Base-by-base conservation (phyloP, 441 rosid genomes). In the Arabidopsis lyrata region DNA sequence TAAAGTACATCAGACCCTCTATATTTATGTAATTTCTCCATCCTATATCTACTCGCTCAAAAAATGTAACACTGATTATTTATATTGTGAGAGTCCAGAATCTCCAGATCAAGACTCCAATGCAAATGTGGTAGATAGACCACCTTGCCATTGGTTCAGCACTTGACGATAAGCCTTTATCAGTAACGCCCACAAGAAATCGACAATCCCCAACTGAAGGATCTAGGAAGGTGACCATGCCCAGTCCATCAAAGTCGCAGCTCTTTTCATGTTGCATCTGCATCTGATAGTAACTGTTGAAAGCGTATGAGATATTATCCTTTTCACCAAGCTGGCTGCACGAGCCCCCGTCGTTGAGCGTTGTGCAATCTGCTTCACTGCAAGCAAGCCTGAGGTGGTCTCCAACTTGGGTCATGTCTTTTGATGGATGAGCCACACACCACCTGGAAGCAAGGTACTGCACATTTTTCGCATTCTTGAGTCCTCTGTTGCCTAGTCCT, bases 241-340 rank as follows among this genome's bases (percentile, higher is more conserved):
- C 98, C 50, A 86, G 88, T 62, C 97, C 98, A 57, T 88, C 98
- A 24, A 91, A 91, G 66, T 87, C 86, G 36, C 93, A 90, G 84
- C 95, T 90, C 78, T 66, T 81, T 32, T 83, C 89, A 9, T 87
- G 80, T 78, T 95, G 99, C 92, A 84, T 83, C 75, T 82, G 94
- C 76, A 86, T 60, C 84, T 95, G 99, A 79, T 95, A 95, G 82
- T 88, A 95, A 75, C 99, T 90, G 75, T 95, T 95, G 85, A 95
- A 95, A 64, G 92, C 97, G 73, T 89, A 95, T 2, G 97, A 95
- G 76, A 90, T 80, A 47, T 92, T 95, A 15, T 88, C 99, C 75
- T 90, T 95, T 12, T 77, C 91, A 24, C 95, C 99, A 36, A 95
- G 86, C 60, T 75, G 86, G 59, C 88, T 95, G 72, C 99, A 95